Evolutionary conservation across 2,329 filamentous ascomycete species (phyloP), one percentile per base, ranked within the genome.

Genomic region (Pyrenochaeta sp.): DNA sequence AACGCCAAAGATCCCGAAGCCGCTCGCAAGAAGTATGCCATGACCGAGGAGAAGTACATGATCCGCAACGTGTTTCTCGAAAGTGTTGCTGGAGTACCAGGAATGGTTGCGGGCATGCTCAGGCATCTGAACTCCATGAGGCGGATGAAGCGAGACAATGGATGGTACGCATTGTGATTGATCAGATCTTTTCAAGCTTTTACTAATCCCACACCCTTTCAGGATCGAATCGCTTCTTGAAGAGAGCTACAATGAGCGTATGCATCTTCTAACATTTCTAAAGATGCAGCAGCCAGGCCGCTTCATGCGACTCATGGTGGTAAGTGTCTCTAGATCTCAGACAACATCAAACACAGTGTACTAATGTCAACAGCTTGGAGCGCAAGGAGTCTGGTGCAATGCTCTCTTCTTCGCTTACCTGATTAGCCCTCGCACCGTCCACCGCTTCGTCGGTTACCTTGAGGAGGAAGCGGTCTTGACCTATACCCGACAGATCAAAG

Each of bases 401-500:
- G 86, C 88, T 64, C 87, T 98, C 76, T 98, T 99, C 84, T 59
- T 97, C 61, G 85, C 90, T 46, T 98, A 98, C 79, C 88, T 99
- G 34, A 72, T 97, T 59, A 92, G 90, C 1, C 94, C 95, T 6
- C 88, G 89, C 60, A 94, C 92, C 62, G 94, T 91, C 72, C 95
- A 99, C 78, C 90, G 95, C 44, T 98, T 99, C 77, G 93, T 98
- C 52, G 95, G 93, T 1, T 98, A 98, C 70, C 87, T 99, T 12
- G 95, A 99, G 78, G 95, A 99, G 77, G 95, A 99, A 78, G 95
- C 95, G 8, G 94, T 98, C 1, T 86, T 96, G 73, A 99, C 95
- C 0, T 99, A 99, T 81, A 95, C 92, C 0, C 88, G 93, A 49
- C 91, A 92, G 59, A 91, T 98, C 69, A 83, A 88, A 65, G 95